Percentiles rank a stretch among this genome's conserved stretches.
Conservation (phyloP, 495 filamentous ascomycete genomes). For the Penicillium odoratum region DNA sequence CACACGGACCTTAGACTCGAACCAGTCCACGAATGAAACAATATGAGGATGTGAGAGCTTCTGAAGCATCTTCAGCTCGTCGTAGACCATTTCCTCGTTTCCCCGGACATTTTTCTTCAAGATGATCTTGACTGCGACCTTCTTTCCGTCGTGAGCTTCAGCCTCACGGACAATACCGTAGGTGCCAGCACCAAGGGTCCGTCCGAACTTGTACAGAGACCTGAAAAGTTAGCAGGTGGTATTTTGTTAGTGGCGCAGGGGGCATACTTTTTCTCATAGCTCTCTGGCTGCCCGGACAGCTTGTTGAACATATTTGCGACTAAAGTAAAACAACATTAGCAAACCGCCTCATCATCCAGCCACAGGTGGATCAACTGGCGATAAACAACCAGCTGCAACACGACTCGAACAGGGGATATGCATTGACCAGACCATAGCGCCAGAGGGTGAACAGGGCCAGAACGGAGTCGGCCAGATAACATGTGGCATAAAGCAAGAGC, state of each 20-base stretch:
- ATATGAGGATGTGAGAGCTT: conserved; percentile 91
- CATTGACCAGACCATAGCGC: conserved; percentile 18
- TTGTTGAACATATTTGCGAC: conserved; percentile 94
- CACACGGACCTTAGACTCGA: conserved; percentile 74
- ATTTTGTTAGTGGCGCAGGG: conserved; percentile 9
- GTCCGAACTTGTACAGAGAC: conserved; percentile 84
- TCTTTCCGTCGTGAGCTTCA: conserved; percentile 69
- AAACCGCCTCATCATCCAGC: conserved; percentile 4
- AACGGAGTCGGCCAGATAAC: background rate
- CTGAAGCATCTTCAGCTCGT: conserved; percentile 92
- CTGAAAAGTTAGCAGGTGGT: conserved; percentile 39
- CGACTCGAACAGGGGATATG: conserved; percentile 9
- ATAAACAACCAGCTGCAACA: background rate
- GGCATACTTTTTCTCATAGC: conserved; percentile 93
- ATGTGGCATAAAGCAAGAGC: background rate
- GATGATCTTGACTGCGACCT: conserved; percentile 98
- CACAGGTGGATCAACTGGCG: background rate
- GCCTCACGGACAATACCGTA: conserved; percentile 98
- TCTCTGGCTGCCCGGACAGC: conserved; percentile 95
- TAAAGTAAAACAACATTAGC: conserved; percentile 44
- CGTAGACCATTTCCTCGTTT: conserved; percentile 97
- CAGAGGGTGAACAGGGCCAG: conserved; percentile 7
- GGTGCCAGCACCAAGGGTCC: conserved; percentile 92
- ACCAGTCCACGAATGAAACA: conserved; percentile 98
- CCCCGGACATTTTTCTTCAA: conserved; percentile 99